These are phyloP conservation scores for Penicillium pancosmium DNA, from an alignment of 495 filamentous ascomycete species.

Conservation along the genomic window DNA sequence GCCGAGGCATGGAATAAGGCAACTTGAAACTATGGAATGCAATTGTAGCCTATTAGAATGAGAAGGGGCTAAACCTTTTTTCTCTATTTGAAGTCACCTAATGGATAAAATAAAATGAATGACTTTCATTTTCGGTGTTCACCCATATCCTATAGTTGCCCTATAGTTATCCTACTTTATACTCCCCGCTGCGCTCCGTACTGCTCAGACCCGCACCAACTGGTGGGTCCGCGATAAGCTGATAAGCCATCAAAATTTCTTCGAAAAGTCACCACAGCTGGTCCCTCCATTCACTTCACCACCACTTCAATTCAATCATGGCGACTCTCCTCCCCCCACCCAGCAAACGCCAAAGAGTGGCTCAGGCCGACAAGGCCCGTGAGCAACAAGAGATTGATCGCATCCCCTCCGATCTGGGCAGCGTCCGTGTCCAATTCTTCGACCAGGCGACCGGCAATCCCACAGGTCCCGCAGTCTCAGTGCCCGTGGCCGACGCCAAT, in stretches of 20 bases:
- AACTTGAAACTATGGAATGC: no score
- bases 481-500: conserved; percentile 82
- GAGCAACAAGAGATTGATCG: conserved; percentile 77
- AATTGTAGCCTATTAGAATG: no score
- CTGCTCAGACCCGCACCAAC: no score
- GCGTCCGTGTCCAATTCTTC: conserved; percentile 82
- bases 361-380: conserved; percentile 68
- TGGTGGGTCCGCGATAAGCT: background rate
- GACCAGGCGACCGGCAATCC: conserved; percentile 76
- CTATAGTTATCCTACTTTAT: no score
- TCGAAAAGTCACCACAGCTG: background rate
- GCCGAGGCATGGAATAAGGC: no score
- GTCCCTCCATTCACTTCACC: background rate
- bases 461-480: conserved; percentile 70
- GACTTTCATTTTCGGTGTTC: no score
- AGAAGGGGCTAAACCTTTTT: no score
- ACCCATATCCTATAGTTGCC: no score
- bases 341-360: conserved; percentile 84
- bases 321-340: conserved; percentile 87
- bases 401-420: conserved; percentile 72
- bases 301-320: conserved; percentile 56
- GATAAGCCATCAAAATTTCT: conserved; percentile 29
- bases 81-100: no score
- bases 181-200: no score
- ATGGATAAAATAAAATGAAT: no score